Base-by-base conservation (phyloP, 768 basidiomycete species). In the Candolleomyces eurysporus region DNA sequence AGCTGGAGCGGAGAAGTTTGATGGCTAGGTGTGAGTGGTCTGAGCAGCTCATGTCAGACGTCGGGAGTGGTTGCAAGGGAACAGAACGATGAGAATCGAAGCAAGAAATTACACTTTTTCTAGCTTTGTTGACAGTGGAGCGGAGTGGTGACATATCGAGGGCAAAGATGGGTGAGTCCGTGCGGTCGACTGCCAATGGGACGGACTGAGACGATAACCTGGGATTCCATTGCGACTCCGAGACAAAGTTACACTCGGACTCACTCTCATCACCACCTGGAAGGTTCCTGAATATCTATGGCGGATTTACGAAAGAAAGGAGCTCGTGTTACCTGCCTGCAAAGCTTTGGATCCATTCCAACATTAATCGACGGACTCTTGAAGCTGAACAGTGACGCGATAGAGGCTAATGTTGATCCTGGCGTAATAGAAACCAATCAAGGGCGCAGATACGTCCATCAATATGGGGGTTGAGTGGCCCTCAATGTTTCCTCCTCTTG, bases 81-180 rank as follows among this genome's bases (percentile, higher is more conserved):
- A 43, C 54, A 56, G 7, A 4, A 43, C 36, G 11, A 26, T 56
- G 54, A 56, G 54, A 56, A 56, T 56, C 54, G 40, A 56, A 43
- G 54, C 54, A 19, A 30, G 39, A 39, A n/a, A 56, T 40, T 42
- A 56, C 42, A 16, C 54, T 43, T 39, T 51, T 51, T 43, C 40
- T 13, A 56, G 54, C 36, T 43, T 21, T 36, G 13, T 7, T 56
- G 54, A 56, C 54, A 43, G 54, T 42, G 54, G n/a, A 39, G 39
- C 54, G 21, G 19, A 17, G 54, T 40, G 54, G 17, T 42, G 54
- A 56, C 54, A 56, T 16, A 19, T 40, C 39, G 10, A 39, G 36
- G 21, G 49, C 16, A 21, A 46, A 46, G 2, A 46, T 7, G 6
- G 45, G 45, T 14, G 36, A 36, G 36, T 36, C 36, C 36, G 36